phyloP scores from a whole-genome alignment of 2,329 filamentous ascomycete species.

The Cordyceps cateniannulata region DNA sequence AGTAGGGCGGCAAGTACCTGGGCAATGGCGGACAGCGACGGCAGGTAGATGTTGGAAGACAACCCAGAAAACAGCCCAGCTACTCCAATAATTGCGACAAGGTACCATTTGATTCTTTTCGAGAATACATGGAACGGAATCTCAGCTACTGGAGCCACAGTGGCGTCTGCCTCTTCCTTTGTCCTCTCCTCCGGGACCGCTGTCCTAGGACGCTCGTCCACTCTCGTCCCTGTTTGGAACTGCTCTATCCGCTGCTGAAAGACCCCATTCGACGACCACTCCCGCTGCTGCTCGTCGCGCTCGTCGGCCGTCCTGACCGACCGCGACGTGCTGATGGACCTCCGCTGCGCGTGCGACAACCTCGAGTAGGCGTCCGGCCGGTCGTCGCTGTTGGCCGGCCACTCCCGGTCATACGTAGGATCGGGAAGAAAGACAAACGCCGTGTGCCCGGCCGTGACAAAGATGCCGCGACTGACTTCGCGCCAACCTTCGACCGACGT shows the following conservation, averaged over 20 bases:
- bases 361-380: too few species aligned
- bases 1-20: conserved; percentile 15
- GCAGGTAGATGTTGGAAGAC: conserved; percentile 46
- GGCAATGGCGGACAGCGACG: conserved; percentile 34
- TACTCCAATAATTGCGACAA: conserved; percentile 42
- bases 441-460: background rate
- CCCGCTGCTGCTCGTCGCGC: background rate
- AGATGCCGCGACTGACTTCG: background rate
- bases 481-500: background rate
- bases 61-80: conserved; percentile 47
- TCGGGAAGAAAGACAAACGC: background rate
- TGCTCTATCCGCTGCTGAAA: background rate
- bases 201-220: too few species aligned
- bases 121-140: background rate
- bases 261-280: background rate
- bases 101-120: conserved; percentile 30
- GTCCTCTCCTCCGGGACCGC: background rate
- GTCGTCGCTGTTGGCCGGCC: background rate
- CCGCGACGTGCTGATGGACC: background rate
- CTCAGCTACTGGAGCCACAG: background rate
- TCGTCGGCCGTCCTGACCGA: background rate
- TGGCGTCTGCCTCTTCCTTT: background rate
- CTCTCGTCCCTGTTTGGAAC: background rate
- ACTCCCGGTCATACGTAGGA: background rate
- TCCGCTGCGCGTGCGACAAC: background rate